Evolutionary conservation across 2,329 filamentous ascomycete genomes (phyloP), one percentile per base, ranked within the genome.

Genomic region (Rhexocercosporidium sp.): DNA sequence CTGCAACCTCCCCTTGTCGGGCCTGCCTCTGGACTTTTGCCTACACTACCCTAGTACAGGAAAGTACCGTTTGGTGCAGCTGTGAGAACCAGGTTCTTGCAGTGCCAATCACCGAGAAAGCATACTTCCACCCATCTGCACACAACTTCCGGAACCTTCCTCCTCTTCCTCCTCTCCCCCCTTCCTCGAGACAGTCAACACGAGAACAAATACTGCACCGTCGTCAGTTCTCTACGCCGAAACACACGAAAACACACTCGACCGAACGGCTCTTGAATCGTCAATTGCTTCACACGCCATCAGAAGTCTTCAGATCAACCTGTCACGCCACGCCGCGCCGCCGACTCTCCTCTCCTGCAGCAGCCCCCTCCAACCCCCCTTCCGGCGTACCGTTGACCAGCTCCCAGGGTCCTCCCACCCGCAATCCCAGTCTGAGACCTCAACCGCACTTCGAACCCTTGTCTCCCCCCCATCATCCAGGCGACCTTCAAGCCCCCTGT

Each of bases 371-470:
- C 14, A 8, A 8, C 1, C 12, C n/a, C 41, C 41, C n/a, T 44
- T 44, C 41, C 51, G 47, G 47, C 47, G 22, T 51, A 20, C 47
- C 22, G 47, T 51, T 51, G 25, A 31, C 47, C 25, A 31, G 46
- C 46, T 27, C 29, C 31, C 29, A 37, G 31, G 27, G 29, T 27
- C n/a, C 51, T 27, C 31, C 51, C 51, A 56, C 51, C 29, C 29
- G 18, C 29, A 22, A 56, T 56, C 51, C 51, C 29, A 56, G 29
- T 56, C 51, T 56, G 51, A 56, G 51, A 56, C 51, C 51, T 56
- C 31, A 2, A 56, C 51, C 51, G 31, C 51, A 56, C 51, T 29
- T 56, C 37, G 31, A 56, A 56, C 51, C 51, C 51, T 56, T 56
- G 51, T 56, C 31, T 11, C 29, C 14, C n/a, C 8, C 34, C 34